Evolutionary conservation across 345 rosid genomes (phyloP).

Genomic region (Rhizophora mangle): DNA sequence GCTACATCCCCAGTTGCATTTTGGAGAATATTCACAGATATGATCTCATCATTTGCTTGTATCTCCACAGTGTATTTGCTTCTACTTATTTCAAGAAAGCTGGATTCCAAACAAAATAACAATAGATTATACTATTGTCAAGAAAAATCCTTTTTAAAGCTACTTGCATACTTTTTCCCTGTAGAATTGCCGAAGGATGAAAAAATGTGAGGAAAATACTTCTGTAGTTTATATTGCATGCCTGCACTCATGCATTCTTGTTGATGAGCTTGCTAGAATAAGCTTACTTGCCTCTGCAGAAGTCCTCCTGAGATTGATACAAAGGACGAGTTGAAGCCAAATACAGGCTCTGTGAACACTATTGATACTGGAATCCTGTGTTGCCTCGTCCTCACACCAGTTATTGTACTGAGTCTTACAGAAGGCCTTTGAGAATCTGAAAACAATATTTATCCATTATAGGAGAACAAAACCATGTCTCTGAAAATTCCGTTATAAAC

Average conservation of each 20-base stretch:
- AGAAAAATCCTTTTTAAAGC: constrained; percentile 4
- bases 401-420: constrained; percentile 67
- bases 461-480: constrained; percentile 1
- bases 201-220: not conserved
- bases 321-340: constrained; percentile 75
- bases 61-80: constrained; percentile 61
- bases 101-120: constrained; percentile 26
- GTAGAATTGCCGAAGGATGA: not conserved
- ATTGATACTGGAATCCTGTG: constrained; percentile 53
- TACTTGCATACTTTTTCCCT: not conserved
- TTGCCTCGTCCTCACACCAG: constrained; percentile 60
- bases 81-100: constrained; percentile 66
- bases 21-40: constrained; percentile 64
- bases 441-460: constrained; percentile 19
- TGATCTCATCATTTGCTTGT: constrained; percentile 41
- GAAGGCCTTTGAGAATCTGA: constrained; percentile 81
- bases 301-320: constrained; percentile 72
- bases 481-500: not conserved
- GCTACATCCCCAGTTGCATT: constrained; percentile 82
- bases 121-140: constrained; percentile 2
- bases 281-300: constrained; percentile 62
- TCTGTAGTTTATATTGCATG: not conserved
- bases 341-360: constrained; percentile 76
- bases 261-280: constrained; percentile 5
- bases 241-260: not conserved